Conservation (phyloP, 257 asterid species). For the Lithospermum erythrorhizon region DNA sequence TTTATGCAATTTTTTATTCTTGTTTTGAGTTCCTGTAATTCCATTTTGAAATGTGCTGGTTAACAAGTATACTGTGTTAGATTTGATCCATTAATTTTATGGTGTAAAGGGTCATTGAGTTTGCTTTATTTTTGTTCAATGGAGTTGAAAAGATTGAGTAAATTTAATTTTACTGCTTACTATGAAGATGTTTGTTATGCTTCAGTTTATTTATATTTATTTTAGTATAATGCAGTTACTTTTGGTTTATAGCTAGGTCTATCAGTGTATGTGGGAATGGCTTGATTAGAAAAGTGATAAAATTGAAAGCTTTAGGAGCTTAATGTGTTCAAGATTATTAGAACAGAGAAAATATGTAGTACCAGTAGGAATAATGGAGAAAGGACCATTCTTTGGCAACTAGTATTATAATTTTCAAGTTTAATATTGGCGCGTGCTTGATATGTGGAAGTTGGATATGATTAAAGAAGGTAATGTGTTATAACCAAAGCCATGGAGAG, state of each 20-base stretch:
- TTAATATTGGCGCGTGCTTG: not conserved
- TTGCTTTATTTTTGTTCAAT: too few relatives aligned
- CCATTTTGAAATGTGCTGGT: not conserved
- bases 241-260: not conserved
- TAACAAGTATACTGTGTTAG: not conserved
- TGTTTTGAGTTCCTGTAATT: too few relatives aligned
- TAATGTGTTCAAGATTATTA: not conserved
- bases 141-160: not conserved
- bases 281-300: not conserved
- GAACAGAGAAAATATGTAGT: not conserved
- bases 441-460: too few relatives aligned
- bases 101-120: not conserved
- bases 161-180: too few relatives aligned
- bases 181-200: not conserved
- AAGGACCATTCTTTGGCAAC: not conserved
- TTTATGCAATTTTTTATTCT: too few relatives aligned
- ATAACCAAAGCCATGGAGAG: too few relatives aligned
- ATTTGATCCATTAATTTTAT: too few relatives aligned
- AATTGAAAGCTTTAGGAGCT: not conserved
- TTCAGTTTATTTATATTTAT: too few relatives aligned
- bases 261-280: not conserved
- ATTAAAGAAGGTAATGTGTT: too few relatives aligned
- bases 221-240: not conserved
- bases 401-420: not conserved
- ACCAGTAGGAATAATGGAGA: not conserved